These are phyloP conservation scores for Coprinopsis strossmayeri DNA, from an alignment of 768 basidiomycete species.

Conservation along the genomic window DNA sequence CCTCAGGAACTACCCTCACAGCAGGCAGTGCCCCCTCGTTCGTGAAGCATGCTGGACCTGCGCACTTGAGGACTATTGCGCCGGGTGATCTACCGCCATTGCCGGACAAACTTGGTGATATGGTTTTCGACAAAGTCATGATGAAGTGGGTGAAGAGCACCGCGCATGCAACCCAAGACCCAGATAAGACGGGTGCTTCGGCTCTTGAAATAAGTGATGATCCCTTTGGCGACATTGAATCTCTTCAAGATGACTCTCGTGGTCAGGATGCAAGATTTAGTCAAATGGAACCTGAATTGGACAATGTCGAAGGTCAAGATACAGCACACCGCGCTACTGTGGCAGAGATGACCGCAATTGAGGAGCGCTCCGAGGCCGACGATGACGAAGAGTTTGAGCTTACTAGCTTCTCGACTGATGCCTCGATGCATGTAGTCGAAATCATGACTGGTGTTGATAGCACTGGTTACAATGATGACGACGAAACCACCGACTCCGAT, in stretches of 20 bases:
- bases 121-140: conserved; percentile 78
- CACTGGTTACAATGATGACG: conserved; percentile 29
- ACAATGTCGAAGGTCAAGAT: conserved; percentile 10
- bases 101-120: conserved; percentile 76
- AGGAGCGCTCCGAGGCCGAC: conserved; percentile 42
- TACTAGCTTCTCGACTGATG: conserved; percentile 70
- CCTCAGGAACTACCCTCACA: conserved; percentile 68
- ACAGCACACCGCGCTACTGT: conserved; percentile 8
- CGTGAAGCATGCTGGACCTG: conserved; percentile 76
- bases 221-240: conserved; percentile 90
- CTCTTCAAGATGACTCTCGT: conserved; percentile 60
- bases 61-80: conserved; percentile 73
- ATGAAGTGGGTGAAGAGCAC: conserved; percentile 82
- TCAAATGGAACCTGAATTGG: conserved; percentile 9
- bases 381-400: conserved; percentile 65
- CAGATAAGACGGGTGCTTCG: conserved; percentile 23
- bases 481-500: conserved; percentile 47
- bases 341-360: conserved; percentile 41
- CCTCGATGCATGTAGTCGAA: conserved; percentile 45
- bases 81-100: conserved; percentile 72
- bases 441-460: conserved; percentile 44
- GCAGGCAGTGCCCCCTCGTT: conserved; percentile 73
- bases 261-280: conserved; percentile 17
- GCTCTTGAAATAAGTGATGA: conserved; percentile 65
- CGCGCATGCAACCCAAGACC: conserved; percentile 23